Conservation (phyloP, 176 grass and related monocot genomes). For the Carex kokanica region DNA sequence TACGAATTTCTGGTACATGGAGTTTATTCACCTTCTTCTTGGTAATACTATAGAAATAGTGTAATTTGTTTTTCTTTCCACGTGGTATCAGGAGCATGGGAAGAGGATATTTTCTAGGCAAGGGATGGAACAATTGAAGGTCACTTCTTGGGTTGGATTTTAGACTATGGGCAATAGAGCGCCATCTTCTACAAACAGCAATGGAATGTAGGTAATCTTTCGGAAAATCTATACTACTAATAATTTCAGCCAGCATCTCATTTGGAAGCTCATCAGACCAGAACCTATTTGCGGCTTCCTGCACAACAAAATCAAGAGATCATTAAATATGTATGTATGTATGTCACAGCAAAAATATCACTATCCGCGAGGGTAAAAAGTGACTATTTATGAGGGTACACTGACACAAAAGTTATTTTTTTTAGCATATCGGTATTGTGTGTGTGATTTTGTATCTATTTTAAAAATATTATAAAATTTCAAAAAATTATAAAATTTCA, state of each 20-base stretch:
- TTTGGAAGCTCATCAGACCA: not conserved
- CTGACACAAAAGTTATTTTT: no score
- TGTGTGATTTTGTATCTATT: no score
- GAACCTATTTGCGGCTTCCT: not conserved
- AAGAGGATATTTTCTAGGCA: not conserved
- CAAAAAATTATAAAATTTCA: no score
- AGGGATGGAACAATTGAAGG: not conserved
- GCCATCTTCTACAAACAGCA: not conserved
- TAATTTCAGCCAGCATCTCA: not conserved
- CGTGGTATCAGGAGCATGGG: not conserved
- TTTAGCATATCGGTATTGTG: no score
- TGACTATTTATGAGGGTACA: no score
- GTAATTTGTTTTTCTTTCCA: not conserved
- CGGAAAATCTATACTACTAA: not conserved
- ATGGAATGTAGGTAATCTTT: not conserved
- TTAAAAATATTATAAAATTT: no score
- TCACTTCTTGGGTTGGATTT: not conserved
- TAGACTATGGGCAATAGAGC: not conserved
- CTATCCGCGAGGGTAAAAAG: no score
- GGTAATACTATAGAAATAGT: constrained; percentile 9
- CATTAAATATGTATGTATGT: no score
- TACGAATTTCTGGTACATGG: not conserved
- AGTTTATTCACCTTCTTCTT: not conserved
- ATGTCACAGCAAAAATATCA: no score
- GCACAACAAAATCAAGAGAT: not conserved